Evolutionary conservation across 2,329 filamentous ascomycete species (phyloP), one percentile per base, ranked within the genome.

Genomic region (Paracoccidioides brasiliensis): DNA sequence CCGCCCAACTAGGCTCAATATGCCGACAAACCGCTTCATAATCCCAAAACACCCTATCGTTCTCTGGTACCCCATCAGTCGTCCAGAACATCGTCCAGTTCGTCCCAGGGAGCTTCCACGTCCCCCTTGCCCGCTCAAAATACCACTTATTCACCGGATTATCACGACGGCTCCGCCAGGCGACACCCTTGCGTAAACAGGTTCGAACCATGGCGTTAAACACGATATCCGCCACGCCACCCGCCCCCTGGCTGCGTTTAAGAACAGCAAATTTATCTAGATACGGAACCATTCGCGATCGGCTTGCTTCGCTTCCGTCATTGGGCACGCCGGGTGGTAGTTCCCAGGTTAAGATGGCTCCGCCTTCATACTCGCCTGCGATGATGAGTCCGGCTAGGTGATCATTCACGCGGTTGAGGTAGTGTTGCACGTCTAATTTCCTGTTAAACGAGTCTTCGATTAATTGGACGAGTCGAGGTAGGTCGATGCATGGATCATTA

Each of bases 61-160:
- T 67, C 54, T 76, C 76, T 49, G 80, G 72, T 45, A 81, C 73
- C 55, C 84, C 76, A 49, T 81, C 80, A 0, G 86, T 93, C 1
- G 93, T 98, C 90, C 93, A 98, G 66, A 98, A 98, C 90, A 97
- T 96, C 3, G 90, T 89, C 93, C 93, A 98, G 62, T 90, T 85
- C 48, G 81, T 87, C n/a, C 80, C 82, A 0, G 80, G 77, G 41
- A 98, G 73, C 72, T 94, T 93, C 78, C 84, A 86, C 2, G 84
- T 90, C 0, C 93, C 93, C 50, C 80, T 75, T 2, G 88, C 88
- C 50, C 93, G 79, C 72, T 98, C 93, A 72, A 97, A 96, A 69
- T 98, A 98, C 93, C 93, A 98, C 68, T 96, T 96, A 67, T 98
- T 98, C 4, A 98, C 93, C 0, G 90, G 91, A 66, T 98, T 97